Base-by-base conservation (phyloP, 768 basidiomycete genomes). In the Phaeolepiota aurea region DNA sequence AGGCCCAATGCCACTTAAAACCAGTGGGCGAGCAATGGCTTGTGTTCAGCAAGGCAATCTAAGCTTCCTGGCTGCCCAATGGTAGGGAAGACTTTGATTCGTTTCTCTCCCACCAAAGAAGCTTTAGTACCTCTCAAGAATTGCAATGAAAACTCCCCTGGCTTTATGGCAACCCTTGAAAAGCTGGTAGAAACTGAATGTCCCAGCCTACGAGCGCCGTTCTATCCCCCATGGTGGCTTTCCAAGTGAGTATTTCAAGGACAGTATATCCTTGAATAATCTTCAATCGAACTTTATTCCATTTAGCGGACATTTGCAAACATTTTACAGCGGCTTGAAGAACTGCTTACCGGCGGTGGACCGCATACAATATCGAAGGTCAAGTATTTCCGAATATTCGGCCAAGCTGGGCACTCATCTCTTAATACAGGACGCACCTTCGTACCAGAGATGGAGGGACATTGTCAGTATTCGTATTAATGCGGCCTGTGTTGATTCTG, bases 381-480 rank as follows among this genome's bases (percentile, higher is more conserved):
- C 22, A 13, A 19, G 10, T 19, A n/a, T n/a, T n/a, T n/a, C n/a
- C n/a, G n/a, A 32, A 25, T 28, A 7, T n/a, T 14, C n/a, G 25
- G n/a, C 7, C 25, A 28, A n/a, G 25, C n/a, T 7, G 7, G 25
- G n/a, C 25, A n/a, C n/a, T 11, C 20, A 25, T n/a, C 7, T 10
- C 7, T 21, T 40, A 15, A 20, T 2, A 20, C 35, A 51, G 61
- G 63, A 64, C 52, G 56, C 48, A 47, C 44, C 50, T 75, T 22
- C 58, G 61, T 16, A 50, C 67, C 3, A 44, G 54, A 13, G 73
- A 74, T 41, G 72, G 72, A 14, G 73, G 73, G 3, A 74, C 71
- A 15, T 40, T 75, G 72, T 72, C 38, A 46, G 63, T 42, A 14
- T n/a, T 30, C 1, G 10, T 28, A 28, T 28, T 28, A 28, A n/a